phyloP scores from a whole-genome alignment of 768 basidiomycete genomes.

The Phylloporus sp. region DNA sequence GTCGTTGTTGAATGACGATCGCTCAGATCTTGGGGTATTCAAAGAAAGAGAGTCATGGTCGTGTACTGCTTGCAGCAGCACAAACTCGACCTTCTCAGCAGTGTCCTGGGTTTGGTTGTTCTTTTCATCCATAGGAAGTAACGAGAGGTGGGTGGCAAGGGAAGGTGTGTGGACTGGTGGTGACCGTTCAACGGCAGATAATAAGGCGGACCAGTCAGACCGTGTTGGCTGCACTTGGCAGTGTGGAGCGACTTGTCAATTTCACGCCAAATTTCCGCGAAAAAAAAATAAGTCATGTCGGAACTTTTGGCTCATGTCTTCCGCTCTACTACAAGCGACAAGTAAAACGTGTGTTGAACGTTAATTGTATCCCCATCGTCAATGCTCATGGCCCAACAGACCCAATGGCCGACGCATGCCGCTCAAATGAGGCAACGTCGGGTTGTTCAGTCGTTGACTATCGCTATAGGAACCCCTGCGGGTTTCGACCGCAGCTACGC shows the following conservation, averaged over 20 bases:
- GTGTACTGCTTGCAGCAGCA: slow-evolving; percentile 18
- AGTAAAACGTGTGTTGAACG: too few relatives aligned
- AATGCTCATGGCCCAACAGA: too few relatives aligned
- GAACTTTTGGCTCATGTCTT: too few relatives aligned
- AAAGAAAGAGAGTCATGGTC: slow-evolving; percentile 7
- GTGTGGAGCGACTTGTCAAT: neutral
- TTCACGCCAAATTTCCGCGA: neutral
- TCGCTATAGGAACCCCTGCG: neutral
- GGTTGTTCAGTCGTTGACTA: too few relatives aligned
- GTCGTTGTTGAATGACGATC: neutral
- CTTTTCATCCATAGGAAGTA: slow-evolving; percentile 27
- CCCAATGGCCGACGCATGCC: too few relatives aligned
- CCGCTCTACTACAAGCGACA: too few relatives aligned
- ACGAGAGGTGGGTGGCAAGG: neutral
- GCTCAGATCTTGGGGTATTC: slow-evolving; percentile 1
- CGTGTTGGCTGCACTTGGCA: neutral
- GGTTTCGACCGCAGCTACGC: neutral
- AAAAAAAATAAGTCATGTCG: too few relatives aligned
- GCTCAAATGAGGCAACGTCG: too few relatives aligned
- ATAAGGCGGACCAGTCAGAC: neutral
- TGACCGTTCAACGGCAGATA: neutral
- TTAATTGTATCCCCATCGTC: too few relatives aligned
- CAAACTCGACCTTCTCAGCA: slow-evolving; percentile 20
- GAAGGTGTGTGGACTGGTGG: neutral
- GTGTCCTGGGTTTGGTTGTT: slow-evolving; percentile 1